Percentiles rank a stretch among this genome's conserved stretches.
phyloP scores from a whole-genome alignment of 495 filamentous ascomycete species.

The Aspergillus conjunctus region DNA sequence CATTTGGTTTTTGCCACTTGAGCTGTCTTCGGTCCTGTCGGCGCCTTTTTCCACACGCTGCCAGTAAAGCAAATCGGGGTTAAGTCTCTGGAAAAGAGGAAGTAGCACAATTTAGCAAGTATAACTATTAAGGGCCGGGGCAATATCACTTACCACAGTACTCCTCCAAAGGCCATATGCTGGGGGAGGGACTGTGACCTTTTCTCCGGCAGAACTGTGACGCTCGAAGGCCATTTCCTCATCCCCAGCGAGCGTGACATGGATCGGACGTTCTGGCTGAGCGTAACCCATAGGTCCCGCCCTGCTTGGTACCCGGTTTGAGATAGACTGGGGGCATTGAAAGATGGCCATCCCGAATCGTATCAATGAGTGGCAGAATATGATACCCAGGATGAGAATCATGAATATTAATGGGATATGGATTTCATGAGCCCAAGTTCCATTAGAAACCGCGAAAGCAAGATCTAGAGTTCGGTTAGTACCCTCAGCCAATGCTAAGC shows the following conservation, averaged over 20 bases:
- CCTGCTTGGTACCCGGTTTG: slow-evolving; percentile 33
- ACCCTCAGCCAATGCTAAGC: background rate
- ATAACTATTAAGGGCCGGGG: background rate
- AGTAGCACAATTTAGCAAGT: slow-evolving; percentile 9
- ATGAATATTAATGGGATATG: slow-evolving; percentile 76
- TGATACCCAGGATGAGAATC: slow-evolving; percentile 69
- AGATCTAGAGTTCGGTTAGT: slow-evolving; percentile 55
- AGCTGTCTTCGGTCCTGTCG: slow-evolving; percentile 24
- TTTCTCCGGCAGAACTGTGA: slow-evolving; percentile 31
- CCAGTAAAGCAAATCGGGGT: slow-evolving; percentile 82
- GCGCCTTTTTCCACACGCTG: slow-evolving; percentile 54
- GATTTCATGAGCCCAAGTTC: slow-evolving; percentile 58
- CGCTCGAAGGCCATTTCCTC: slow-evolving; percentile 54
- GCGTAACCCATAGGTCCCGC: slow-evolving; percentile 59
- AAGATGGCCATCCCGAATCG: slow-evolving; percentile 67
- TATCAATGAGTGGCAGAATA: slow-evolving; percentile 78
- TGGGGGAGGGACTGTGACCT: slow-evolving; percentile 63
- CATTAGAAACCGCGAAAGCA: slow-evolving; percentile 63
- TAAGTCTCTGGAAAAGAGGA: slow-evolving; percentile 57
- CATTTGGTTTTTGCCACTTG: slow-evolving; percentile 24
- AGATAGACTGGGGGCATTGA: slow-evolving; percentile 38
- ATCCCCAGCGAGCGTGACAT: slow-evolving; percentile 61
- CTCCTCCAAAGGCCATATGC: slow-evolving; percentile 87
- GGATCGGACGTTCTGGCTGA: slow-evolving; percentile 62
- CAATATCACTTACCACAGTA: slow-evolving; percentile 66